Evolutionary conservation across 257 asterid genomes (phyloP), one percentile per base, ranked within the genome.

Genomic region (Schizonepeta tenuifolia): DNA sequence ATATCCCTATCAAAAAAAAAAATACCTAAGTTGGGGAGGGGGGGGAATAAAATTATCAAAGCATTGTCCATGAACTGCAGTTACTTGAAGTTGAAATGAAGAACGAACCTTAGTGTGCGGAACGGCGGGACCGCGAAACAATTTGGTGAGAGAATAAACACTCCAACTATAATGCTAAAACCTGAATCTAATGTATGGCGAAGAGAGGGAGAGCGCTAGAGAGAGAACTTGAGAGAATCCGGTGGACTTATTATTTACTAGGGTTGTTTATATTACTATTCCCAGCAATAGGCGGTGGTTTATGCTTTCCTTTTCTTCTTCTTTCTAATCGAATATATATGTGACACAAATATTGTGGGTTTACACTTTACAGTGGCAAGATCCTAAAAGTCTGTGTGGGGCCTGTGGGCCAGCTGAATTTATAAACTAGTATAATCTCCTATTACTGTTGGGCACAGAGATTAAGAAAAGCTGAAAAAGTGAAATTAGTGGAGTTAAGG

Each of bases 191-290:
- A 72, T 69, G 47, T 55, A 20, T 24, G 55, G 15, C n/a, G 7
- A 74, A 43, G 51, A 72, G 66, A 65, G 60, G 53, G 69, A 56
- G 22, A 35, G 61, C 9, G 12, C 28, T 20, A 65, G 73, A 4
- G 28, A 60, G 69, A 56, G 55, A 71, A 7, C 9, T 44, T 26
- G 2, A 26, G 36, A 64, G 74, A 74, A 22, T 53, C 72, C 26
- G 54, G 22, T 67, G 46, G 51, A 20, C 26, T 43, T 62, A 38
- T n/a, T 44, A 71, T 60, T 44, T 75, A 67, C 31, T 62, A 62
- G 80, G 83, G 83, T 31, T 73, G 22, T 38, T 66, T 78, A 53
- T 31, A 9, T 67, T 73, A n/a, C n/a, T n/a, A n/a, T n/a, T n/a
- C n/a, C n/a, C n/a, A n/a, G n/a, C n/a, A n/a, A n/a, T n/a, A n/a